These are phyloP conservation scores for Talaromyces rugulosus DNA, from an alignment of 2,329 filamentous ascomycete genomes.

Conservation along the genomic window DNA sequence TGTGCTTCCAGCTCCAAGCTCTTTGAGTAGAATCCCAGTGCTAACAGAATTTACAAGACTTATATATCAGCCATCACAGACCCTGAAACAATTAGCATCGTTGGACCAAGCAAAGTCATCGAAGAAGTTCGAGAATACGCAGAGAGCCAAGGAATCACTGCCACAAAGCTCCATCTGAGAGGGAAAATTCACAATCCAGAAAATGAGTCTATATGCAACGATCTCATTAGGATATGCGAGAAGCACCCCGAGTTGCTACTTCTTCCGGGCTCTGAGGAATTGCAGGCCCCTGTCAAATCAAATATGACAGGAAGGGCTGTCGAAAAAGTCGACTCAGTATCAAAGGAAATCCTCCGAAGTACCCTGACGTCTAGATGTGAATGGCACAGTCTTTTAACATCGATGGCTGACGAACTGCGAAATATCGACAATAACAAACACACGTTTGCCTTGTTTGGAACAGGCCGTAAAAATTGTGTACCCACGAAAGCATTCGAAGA, in stretches of 20 bases:
- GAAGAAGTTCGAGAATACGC: conserved; percentile 7
- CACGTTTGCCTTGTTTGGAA: conserved; percentile 5
- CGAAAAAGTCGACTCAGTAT: background rate
- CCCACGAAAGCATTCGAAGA: conserved; percentile 4
- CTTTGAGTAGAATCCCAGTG: background rate
- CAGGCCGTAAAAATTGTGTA: conserved; percentile 7
- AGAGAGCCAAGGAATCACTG: conserved; percentile 4
- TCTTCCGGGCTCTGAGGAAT: background rate
- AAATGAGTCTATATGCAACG: conserved; percentile 4
- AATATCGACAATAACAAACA: background rate
- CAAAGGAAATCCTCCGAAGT: conserved; percentile 4
- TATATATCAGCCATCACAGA: conserved; percentile 10
- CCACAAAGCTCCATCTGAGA: conserved; percentile 7
- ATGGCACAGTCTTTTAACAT: conserved; percentile 4
- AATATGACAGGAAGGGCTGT: conserved; percentile 3
- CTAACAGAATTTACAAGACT: background rate
- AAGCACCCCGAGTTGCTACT: background rate
- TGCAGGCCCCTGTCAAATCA: conserved; percentile 4
- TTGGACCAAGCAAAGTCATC: conserved; percentile 1
- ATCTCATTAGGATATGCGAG: background rate
- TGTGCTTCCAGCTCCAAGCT: background rate
- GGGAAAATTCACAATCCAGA: conserved; percentile 11
- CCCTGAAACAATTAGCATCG: conserved; percentile 9
- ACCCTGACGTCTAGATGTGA: conserved; percentile 5
- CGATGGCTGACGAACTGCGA: conserved; percentile 1